A percentile compares a stretch with the other conserved stretches of the same genome.
Conservation (phyloP, 768 basidiomycete species). For the Lactarius hatsudake region DNA sequence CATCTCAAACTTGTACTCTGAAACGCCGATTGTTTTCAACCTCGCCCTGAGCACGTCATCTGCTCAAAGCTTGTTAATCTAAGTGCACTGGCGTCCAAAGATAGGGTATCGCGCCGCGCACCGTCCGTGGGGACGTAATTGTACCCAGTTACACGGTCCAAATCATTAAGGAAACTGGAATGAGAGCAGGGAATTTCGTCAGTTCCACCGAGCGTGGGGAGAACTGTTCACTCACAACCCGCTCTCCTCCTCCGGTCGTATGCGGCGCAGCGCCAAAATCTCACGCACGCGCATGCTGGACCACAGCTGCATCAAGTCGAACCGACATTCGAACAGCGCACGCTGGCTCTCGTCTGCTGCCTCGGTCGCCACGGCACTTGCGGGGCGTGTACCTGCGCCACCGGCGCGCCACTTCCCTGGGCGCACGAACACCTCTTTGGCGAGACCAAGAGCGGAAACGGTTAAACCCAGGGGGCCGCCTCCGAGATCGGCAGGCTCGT, state of each 20-base stretch:
- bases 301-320: slow-evolving; percentile 50
- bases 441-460: slow-evolving; percentile 28
- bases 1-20: slow-evolving; percentile 81
- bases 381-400: slow-evolving; percentile 44
- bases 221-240: slow-evolving; percentile 53
- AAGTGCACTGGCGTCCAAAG: not conserved
- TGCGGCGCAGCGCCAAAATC: slow-evolving; percentile 42
- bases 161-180: slow-evolving; percentile 52
- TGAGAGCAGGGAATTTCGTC: slow-evolving; percentile 6
- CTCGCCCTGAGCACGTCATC: slow-evolving; percentile 54
- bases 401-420: slow-evolving; percentile 61
- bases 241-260: slow-evolving; percentile 49
- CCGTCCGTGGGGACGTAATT: slow-evolving; percentile 49
- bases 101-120: slow-evolving; percentile 26
- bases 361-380: slow-evolving; percentile 46
- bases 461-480: slow-evolving; percentile 12
- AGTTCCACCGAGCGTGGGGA: not conserved
- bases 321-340: slow-evolving; percentile 40
- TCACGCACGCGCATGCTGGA: slow-evolving; percentile 42
- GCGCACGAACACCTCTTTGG: slow-evolving; percentile 49
- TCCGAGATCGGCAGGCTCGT: slow-evolving; percentile 37
- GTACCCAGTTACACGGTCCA: slow-evolving; percentile 46
- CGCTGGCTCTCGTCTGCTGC: slow-evolving; percentile 40
- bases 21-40: slow-evolving; percentile 66
- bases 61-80: slow-evolving; percentile 25